These are phyloP conservation scores for Scheffersomyces segobiensis DNA, from an alignment of 1,139 yeast species.

Conservation along the genomic window DNA sequence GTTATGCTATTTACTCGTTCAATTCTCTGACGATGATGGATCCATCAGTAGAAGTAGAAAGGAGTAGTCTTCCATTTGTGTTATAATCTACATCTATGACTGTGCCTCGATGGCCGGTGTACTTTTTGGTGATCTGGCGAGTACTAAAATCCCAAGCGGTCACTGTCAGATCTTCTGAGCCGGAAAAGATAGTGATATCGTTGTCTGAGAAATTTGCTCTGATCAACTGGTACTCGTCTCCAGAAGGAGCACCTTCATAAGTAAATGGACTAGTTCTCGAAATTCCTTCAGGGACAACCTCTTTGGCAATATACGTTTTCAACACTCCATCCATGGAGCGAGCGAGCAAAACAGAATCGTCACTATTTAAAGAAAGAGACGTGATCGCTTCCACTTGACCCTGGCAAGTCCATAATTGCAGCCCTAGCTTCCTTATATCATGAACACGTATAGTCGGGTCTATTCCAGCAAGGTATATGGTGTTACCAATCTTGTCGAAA, in stretches of 20 bases:
- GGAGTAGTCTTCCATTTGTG: conserved; percentile 35
- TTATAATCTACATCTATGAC: conserved; percentile 60
- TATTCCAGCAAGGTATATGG: conserved; percentile 62
- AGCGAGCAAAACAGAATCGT: conserved; percentile 52
- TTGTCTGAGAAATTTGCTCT: conserved; percentile 47
- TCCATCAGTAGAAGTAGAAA: conserved; percentile 54
- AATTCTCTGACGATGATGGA: conserved; percentile 44
- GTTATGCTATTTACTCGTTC: conserved; percentile 4
- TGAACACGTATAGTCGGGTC: conserved; percentile 62
- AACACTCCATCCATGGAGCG: conserved; percentile 60
- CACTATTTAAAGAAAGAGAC: conserved; percentile 49
- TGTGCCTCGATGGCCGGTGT: conserved; percentile 61
- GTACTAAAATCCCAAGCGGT: conserved; percentile 64
- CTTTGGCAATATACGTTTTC: conserved; percentile 55
- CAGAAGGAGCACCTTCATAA: conserved; percentile 62
- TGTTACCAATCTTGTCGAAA: conserved; percentile 34
- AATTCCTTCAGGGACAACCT: conserved; percentile 36
- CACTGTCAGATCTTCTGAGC: conserved; percentile 61
- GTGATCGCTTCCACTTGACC: conserved; percentile 56
- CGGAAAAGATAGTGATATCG: conserved; percentile 47
- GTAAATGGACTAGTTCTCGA: conserved; percentile 43
- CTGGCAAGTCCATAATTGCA: conserved; percentile 45
- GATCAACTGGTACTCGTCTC: conserved; percentile 53
- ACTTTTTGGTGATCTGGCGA: conserved; percentile 46
- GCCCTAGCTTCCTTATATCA: conserved; percentile 46